phyloP scores from a whole-genome alignment of 441 rosid genomes.

The Populus tomentosa region DNA sequence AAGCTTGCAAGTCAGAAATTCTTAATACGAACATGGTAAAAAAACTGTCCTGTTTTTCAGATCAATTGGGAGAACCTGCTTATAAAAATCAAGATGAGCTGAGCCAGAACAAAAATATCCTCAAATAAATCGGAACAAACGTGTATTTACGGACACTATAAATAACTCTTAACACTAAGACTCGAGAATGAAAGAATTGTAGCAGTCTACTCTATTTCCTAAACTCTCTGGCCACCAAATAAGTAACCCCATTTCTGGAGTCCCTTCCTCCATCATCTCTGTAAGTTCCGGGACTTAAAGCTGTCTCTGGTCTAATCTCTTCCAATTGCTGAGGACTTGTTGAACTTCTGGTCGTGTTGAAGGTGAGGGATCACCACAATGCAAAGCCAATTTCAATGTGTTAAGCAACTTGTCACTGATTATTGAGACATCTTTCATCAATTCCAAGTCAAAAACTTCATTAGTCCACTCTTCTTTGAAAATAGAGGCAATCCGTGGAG shows the following conservation, averaged over 20 bases:
- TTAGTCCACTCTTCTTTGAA: constrained; percentile 88
- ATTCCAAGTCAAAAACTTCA: constrained; percentile 70
- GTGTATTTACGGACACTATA: neutral
- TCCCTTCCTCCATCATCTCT: constrained; percentile 26
- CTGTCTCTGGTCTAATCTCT: constrained; percentile 53
- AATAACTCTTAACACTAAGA: constrained; percentile 4
- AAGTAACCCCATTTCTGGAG: neutral
- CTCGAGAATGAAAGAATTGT: constrained; percentile 28
- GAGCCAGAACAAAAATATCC: no score
- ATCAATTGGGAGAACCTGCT: neutral
- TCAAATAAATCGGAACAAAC: no score
- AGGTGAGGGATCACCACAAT: constrained; percentile 77
- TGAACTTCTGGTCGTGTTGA: constrained; percentile 69
- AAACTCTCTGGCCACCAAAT: neutral
- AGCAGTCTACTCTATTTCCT: constrained; percentile 15
- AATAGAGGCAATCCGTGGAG: constrained; percentile 83
- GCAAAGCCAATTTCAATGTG: constrained; percentile 66
- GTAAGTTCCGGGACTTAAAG: constrained; percentile 30
- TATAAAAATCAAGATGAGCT: no score
- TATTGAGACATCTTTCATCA: constrained; percentile 61
- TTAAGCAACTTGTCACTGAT: constrained; percentile 71
- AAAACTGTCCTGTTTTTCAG: neutral
- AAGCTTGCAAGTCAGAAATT: neutral
- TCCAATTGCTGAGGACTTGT: constrained; percentile 64
- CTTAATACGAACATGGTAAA: neutral